Conservation (phyloP, 2,329 filamentous ascomycete species). For the Venturia carpophila region DNA sequence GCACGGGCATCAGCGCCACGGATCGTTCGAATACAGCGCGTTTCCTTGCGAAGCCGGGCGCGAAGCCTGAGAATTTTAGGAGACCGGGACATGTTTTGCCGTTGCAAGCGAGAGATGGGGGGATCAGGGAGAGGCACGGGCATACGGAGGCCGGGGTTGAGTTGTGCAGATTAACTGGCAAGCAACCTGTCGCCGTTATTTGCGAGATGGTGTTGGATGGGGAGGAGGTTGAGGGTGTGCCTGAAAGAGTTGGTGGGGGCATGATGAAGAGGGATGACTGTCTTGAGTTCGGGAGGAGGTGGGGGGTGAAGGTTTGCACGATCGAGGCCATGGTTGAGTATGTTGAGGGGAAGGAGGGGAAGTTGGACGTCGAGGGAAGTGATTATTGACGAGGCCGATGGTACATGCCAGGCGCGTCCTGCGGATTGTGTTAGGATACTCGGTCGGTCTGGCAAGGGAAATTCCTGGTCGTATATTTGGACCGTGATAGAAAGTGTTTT, state of each 20-base stretch:
- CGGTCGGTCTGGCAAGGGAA: not conserved
- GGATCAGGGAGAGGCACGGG: slow-evolving; percentile 69
- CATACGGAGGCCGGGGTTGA: slow-evolving; percentile 94
- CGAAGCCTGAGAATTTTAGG: slow-evolving; percentile 56
- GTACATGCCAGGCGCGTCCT: not conserved
- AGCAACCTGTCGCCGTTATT: slow-evolving; percentile 70
- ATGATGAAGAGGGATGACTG: slow-evolving; percentile 92
- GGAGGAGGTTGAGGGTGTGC: slow-evolving; percentile 58
- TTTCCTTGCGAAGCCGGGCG: slow-evolving; percentile 60
- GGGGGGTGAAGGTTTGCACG: slow-evolving; percentile 87
- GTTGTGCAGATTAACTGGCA: slow-evolving; percentile 78
- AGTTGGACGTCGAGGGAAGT: slow-evolving; percentile 23
- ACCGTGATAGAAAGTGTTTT: not conserved
- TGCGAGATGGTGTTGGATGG: slow-evolving; percentile 89
- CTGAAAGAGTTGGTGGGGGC: slow-evolving; percentile 59
- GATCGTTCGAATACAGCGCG: slow-evolving; percentile 79
- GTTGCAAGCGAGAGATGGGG: slow-evolving; percentile 68
- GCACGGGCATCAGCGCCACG: slow-evolving; percentile 83
- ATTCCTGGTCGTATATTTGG: not conserved
- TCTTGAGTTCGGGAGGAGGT: slow-evolving; percentile 77
- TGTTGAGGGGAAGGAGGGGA: slow-evolving; percentile 65
- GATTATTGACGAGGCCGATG: slow-evolving; percentile 21
- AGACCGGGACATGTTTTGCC: slow-evolving; percentile 88
- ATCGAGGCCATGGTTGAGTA: slow-evolving; percentile 83
- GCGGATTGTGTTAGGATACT: not conserved